Evolutionary conservation across 768 basidiomycete genomes (phyloP), one percentile per base, ranked within the genome.

Genomic region (Termitomyces sp.): DNA sequence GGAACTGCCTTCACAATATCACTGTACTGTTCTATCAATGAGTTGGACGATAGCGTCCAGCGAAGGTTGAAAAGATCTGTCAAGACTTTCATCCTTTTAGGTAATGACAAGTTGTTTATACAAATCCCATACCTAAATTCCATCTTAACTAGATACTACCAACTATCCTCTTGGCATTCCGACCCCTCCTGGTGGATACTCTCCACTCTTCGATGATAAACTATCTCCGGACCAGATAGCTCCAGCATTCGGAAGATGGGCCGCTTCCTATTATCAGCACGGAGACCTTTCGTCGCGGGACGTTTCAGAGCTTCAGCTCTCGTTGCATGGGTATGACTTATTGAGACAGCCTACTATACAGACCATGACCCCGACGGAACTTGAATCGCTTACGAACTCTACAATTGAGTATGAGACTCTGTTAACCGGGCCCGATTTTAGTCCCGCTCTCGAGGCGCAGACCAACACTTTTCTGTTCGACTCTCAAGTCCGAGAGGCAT

Each of bases 1-100:
- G 73, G 71, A 1, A 59, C 48, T 7, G 44, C 61, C 0, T 70
- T 70, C 51, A 21, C 67, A 4, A 48, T 64, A 28, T 49, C 64
- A 8, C 48, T 65, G 19, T 54, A 69, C 3, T 60, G 62, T 0
- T 54, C 60, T 12, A 61, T 71, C 34, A 58, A 58, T 16, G 3
- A 43, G 41, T 49, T 68, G 6, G 58, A 62, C 12, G 35, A 32
- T 3, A 57, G 57, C 16, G 52, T 58, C 4, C 54, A 59, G 16
- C 56, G 45, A 14, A 54, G 62, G 8, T 61, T 71, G 8, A 50
- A 56, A 35, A 47, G 52, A 32, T 63, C 52, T n/a, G 66, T 69
- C 19, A 61, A 59, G n/a, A 63, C 42, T 23, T 58, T 59, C 30
- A 52, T 67, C 27, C 23, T 69, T 2, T 54, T 61, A 19, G 66